Conservation (phyloP, 2,329 filamentous ascomycete species). For the Scedosporium boydii region DNA sequence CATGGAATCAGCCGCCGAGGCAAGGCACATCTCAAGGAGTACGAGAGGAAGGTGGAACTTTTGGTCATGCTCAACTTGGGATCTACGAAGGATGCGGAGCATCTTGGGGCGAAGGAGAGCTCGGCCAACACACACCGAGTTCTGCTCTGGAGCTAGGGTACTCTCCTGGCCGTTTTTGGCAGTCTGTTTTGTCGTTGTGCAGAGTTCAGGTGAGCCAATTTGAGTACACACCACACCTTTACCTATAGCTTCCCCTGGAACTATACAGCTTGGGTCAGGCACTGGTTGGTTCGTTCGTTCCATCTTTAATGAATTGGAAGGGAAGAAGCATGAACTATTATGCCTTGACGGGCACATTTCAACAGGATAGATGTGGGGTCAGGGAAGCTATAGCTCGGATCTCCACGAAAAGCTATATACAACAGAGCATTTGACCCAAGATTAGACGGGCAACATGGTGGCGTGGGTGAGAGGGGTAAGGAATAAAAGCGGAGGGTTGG, state of each 20-base stretch:
- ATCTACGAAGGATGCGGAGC: not conserved
- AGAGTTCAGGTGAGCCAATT: constrained; percentile 3
- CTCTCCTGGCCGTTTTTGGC: not conserved
- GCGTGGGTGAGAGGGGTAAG: not conserved
- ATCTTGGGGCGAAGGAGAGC: not conserved
- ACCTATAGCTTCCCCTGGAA: not conserved
- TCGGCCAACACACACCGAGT: not conserved
- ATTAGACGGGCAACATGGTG: not conserved
- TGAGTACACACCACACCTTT: constrained; percentile 2
- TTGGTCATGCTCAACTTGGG: not conserved
- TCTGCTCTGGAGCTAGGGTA: not conserved
- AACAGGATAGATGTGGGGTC: not conserved
- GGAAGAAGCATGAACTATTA: constrained; percentile 3
- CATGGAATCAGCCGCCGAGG: not conserved
- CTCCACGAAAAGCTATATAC: not conserved
- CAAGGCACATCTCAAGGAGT: not conserved
- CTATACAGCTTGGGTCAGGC: not conserved
- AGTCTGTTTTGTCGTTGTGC: not conserved
- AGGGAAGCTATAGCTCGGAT: not conserved
- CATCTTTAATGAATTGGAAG: not conserved
- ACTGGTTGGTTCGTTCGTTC: constrained; percentile 6
- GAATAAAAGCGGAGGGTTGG: not conserved
- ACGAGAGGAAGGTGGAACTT: not conserved
- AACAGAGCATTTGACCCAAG: not conserved
- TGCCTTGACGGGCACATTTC: not conserved